Evolutionary conservation across 257 asterid genomes (phyloP).

Genomic region (Buddleja alternifolia): DNA sequence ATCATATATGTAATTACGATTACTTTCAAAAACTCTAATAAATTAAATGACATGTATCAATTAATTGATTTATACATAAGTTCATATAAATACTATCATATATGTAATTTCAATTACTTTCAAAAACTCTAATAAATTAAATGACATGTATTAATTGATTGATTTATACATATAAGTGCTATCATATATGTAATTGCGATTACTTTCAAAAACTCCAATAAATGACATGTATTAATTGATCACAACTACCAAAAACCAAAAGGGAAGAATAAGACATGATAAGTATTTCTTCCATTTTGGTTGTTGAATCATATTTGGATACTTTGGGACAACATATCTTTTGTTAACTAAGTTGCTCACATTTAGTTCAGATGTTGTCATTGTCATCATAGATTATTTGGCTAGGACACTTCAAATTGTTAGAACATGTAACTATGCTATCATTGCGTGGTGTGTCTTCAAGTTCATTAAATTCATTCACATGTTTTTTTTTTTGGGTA

Average conservation of each 20-base stretch:
- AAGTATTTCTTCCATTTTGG: slow-evolving; percentile 23
- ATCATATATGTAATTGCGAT: too few relatives aligned
- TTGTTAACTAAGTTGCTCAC: slow-evolving; percentile 32
- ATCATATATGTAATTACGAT: too few relatives aligned
- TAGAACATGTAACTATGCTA: slow-evolving; percentile 29
- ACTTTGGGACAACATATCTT: slow-evolving; percentile 16
- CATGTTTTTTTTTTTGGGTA: slow-evolving; percentile 26
- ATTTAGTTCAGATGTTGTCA: slow-evolving; percentile 31
- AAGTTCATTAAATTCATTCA: slow-evolving; percentile 31
- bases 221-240: neutral
- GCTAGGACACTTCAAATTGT: slow-evolving; percentile 9
- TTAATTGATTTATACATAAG: too few relatives aligned
- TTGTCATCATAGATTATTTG: slow-evolving; percentile 22
- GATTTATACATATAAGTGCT: too few relatives aligned
- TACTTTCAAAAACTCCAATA: too few relatives aligned
- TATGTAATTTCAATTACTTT: too few relatives aligned
- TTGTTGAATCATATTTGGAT: slow-evolving; percentile 45
- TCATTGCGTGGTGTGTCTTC: slow-evolving; percentile 27
- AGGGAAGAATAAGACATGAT: slow-evolving; percentile 28
- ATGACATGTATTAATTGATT: too few relatives aligned
- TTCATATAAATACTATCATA: too few relatives aligned
- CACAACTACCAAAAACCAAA: neutral
- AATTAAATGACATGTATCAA: neutral
- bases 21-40: too few relatives aligned
- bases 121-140: too few relatives aligned